Percentiles rank a stretch among this genome's conserved stretches.
Evolutionary conservation across 2,329 filamentous ascomycete genomes (phyloP).

Genomic region (Bertia moriformis): DNA sequence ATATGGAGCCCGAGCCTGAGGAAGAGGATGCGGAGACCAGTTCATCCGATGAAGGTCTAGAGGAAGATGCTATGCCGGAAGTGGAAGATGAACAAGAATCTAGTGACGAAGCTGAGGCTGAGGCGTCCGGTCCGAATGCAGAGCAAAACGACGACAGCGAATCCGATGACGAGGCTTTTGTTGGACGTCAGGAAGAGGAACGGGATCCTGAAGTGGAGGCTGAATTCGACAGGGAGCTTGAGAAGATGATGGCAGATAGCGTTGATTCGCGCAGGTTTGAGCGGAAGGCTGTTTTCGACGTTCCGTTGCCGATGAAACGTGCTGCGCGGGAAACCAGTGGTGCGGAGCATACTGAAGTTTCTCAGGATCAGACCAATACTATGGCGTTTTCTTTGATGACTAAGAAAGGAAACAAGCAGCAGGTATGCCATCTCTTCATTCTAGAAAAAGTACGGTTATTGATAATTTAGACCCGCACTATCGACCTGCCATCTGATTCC

Average conservation of each 20-base stretch:
- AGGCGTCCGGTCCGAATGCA: background rate
- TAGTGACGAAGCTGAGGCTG: slow-evolving; percentile 18
- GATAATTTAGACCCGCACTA: slow-evolving; percentile 60
- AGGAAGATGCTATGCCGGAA: slow-evolving; percentile 49
- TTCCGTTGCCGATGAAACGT: slow-evolving; percentile 68
- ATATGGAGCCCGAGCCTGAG: slow-evolving; percentile 29
- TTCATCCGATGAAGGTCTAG: slow-evolving; percentile 64
- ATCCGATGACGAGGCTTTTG: slow-evolving; percentile 60
- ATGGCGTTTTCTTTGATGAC: background rate
- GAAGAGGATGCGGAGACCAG: slow-evolving; percentile 58
- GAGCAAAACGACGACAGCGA: background rate
- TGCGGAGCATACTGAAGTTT: slow-evolving; percentile 18
- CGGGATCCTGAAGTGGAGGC: slow-evolving; percentile 88
- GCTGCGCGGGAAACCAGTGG: slow-evolving; percentile 9
- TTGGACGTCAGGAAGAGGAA: slow-evolving; percentile 79
- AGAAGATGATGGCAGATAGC: slow-evolving; percentile 96
- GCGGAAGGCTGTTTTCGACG: slow-evolving; percentile 84
- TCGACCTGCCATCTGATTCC: slow-evolving; percentile 80
- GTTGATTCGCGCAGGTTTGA: slow-evolving; percentile 92
- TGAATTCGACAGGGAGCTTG: slow-evolving; percentile 94
- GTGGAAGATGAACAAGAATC: slow-evolving; percentile 43
- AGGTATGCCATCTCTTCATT: background rate
- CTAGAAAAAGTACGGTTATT: slow-evolving; percentile 4
- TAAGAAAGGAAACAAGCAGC: background rate
- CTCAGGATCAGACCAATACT: slow-evolving; percentile 13